These are phyloP conservation scores for Saccharomycopsis fibuligera DNA, from an alignment of 805 yeast genomes.

Conservation along the genomic window DNA sequence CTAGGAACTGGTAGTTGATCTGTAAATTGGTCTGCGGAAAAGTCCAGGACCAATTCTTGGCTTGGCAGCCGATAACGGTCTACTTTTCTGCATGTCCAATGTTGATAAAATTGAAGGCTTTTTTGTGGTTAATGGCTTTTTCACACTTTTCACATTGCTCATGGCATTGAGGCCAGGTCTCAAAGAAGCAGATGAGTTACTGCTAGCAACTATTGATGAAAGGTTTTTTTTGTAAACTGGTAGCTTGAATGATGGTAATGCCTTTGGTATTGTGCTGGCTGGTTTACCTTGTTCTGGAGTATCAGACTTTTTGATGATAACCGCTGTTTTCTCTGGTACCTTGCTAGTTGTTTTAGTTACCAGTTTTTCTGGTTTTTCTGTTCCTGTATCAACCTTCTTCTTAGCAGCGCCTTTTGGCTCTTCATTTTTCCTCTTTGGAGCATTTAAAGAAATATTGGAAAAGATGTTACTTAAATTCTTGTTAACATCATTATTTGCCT, in stretches of 20 bases:
- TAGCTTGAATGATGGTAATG: conserved; percentile 11
- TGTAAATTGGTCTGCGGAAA: conserved; percentile 16
- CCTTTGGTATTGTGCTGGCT: conserved; percentile 1
- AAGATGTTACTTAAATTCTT: conserved; percentile 3
- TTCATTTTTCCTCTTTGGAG: conserved; percentile 9
- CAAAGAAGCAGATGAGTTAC: neutral
- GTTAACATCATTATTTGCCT: neutral
- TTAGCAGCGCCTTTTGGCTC: neutral
- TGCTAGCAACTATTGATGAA: neutral
- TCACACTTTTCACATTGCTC: neutral
- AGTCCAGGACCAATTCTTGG: conserved; percentile 15
- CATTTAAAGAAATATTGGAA: conserved; percentile 12
- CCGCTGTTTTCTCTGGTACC: too few species aligned
- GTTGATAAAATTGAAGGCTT: conserved; percentile 19
- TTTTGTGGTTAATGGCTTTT: neutral
- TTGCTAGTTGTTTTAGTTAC: too few species aligned
- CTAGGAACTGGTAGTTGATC: conserved; percentile 11
- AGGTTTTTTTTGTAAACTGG: conserved; percentile 11
- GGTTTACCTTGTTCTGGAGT: neutral
- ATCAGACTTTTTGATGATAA: too few species aligned
- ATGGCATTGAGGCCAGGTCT: neutral
- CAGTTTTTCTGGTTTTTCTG: neutral
- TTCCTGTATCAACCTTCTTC: neutral
- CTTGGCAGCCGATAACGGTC: neutral
- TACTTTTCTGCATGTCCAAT: conserved; percentile 6